Conservation (phyloP, 331 rosid genomes). For the Erythrophleum ivorense region DNA sequence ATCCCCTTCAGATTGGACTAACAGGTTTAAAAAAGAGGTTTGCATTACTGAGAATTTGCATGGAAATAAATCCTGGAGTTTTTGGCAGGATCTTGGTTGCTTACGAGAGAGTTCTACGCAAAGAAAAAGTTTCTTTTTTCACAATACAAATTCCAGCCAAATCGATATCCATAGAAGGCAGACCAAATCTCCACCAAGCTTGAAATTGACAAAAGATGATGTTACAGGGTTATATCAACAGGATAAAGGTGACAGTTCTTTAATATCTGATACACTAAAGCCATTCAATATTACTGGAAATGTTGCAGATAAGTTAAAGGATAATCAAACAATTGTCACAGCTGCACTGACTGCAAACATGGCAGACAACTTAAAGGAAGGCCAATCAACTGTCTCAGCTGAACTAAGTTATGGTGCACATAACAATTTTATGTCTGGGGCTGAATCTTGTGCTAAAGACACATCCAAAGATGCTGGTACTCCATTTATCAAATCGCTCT, state of each 20-base stretch:
- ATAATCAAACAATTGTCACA: constrained; percentile 8
- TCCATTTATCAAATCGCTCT: constrained; percentile 42
- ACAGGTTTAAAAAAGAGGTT: constrained; percentile 62
- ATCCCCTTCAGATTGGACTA: constrained; percentile 70
- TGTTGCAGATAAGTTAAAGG: constrained; percentile 16
- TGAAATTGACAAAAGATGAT: constrained; percentile 32
- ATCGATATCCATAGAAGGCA: constrained; percentile 41
- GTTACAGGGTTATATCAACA: constrained; percentile 17
- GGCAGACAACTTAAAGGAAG: constrained; percentile 36
- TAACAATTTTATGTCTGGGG: constrained; percentile 35
- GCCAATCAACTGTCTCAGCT: constrained; percentile 36
- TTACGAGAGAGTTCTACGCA: constrained; percentile 46
- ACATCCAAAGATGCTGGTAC: constrained; percentile 32
- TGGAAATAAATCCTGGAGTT: constrained; percentile 45
- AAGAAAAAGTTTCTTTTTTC: constrained; percentile 46
- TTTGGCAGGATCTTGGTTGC: constrained; percentile 52
- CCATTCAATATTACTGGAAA: constrained; percentile 36
- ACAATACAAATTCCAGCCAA: constrained; percentile 41
- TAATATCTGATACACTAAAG: constrained; percentile 28
- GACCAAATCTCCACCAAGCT: constrained; percentile 37
- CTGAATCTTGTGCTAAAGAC: constrained; percentile 45
- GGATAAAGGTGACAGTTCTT: constrained; percentile 27
- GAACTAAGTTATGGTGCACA: constrained; percentile 44
- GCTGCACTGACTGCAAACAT: constrained; percentile 30
- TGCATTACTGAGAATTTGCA: constrained; percentile 46